Conservation (phyloP, 2,329 filamentous ascomycete species). For the Cladosporium sp. region DNA sequence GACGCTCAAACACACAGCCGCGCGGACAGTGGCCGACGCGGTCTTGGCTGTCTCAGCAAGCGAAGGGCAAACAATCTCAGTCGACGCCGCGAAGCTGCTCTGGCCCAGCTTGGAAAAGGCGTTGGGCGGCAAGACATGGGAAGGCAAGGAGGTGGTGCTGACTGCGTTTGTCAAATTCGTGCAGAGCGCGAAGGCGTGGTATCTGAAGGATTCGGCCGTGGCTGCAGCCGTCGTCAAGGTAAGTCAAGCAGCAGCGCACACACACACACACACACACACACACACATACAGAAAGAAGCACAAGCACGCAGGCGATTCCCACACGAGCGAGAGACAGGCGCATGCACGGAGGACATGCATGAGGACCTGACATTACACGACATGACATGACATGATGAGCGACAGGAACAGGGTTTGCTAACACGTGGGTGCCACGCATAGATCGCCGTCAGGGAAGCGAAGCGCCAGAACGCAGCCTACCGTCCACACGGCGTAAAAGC, state of each 20-base stretch:
- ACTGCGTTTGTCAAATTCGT: slow-evolving; percentile 75
- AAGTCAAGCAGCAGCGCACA: slow-evolving; percentile 16
- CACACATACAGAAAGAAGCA: too few species aligned
- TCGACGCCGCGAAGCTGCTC: slow-evolving; percentile 38
- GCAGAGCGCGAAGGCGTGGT: slow-evolving; percentile 57
- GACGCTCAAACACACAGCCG: slow-evolving; percentile 84
- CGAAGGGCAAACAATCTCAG: slow-evolving; percentile 56
- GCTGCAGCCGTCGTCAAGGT: slow-evolving; percentile 65
- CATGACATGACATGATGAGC: background rate
- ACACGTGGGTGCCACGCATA: slow-evolving; percentile 34
- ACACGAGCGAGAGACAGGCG: background rate
- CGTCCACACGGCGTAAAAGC: slow-evolving; percentile 68
- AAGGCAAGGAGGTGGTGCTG: slow-evolving; percentile 82
- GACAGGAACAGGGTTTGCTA: slow-evolving; percentile 20
- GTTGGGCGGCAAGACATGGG: slow-evolving; percentile 83
- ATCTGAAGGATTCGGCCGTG: slow-evolving; percentile 55
- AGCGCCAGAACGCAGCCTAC: slow-evolving; percentile 84
- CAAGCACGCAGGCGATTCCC: background rate
- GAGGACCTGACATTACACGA: background rate
- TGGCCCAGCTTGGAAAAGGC: slow-evolving; percentile 84
- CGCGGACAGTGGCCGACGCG: slow-evolving; percentile 72
- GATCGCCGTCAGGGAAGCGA: slow-evolving; percentile 80
- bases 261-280: background rate
- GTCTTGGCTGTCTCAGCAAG: slow-evolving; percentile 55
- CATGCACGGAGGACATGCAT: background rate